Conservation (phyloP, 2,329 filamentous ascomycete genomes). For the Didymella arachidicola region DNA sequence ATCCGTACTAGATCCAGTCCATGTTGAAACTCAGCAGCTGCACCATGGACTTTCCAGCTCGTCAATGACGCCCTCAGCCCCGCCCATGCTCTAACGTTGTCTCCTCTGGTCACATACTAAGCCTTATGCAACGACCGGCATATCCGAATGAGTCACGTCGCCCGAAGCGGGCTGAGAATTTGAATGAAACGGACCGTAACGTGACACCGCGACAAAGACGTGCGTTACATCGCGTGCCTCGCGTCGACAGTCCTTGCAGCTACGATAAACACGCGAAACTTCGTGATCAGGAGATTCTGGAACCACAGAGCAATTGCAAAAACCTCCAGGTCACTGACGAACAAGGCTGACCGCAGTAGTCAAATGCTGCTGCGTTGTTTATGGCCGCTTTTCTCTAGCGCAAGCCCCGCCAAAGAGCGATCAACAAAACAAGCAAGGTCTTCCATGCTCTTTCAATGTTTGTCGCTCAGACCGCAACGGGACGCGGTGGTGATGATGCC, state of each 20-base stretch:
- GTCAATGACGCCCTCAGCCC: constrained; percentile 12
- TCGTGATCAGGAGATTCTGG: background rate
- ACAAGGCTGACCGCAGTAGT: background rate
- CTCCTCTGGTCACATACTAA: constrained; percentile 11
- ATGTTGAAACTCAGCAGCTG: constrained; percentile 11
- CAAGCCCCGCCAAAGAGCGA: constrained; percentile 20
- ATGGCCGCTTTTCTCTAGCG: constrained; percentile 14
- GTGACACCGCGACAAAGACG: constrained; percentile 21
- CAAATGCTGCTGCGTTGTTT: constrained; percentile 14
- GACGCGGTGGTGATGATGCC: constrained; percentile 14
- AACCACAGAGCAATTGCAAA: background rate
- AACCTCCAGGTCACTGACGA: background rate
- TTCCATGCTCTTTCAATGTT: constrained; percentile 18
- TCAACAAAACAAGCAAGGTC: constrained; percentile 23
- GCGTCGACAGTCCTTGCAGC: constrained; percentile 13
- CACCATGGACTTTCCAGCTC: constrained; percentile 1
- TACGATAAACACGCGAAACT: background rate
- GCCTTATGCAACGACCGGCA: constrained; percentile 9
- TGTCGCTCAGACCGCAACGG: constrained; percentile 9
- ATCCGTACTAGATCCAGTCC: background rate
- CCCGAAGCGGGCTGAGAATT: constrained; percentile 9
- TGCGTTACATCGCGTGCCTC: constrained; percentile 22
- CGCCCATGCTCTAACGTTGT: constrained; percentile 4
- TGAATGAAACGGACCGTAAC: constrained; percentile 12
- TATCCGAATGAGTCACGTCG: constrained; percentile 16